A percentile compares a stretch with the other conserved stretches of the same genome.
phyloP scores from a whole-genome alignment of 108 stramenopile genomes.

The Nitzschia palea region DNA sequence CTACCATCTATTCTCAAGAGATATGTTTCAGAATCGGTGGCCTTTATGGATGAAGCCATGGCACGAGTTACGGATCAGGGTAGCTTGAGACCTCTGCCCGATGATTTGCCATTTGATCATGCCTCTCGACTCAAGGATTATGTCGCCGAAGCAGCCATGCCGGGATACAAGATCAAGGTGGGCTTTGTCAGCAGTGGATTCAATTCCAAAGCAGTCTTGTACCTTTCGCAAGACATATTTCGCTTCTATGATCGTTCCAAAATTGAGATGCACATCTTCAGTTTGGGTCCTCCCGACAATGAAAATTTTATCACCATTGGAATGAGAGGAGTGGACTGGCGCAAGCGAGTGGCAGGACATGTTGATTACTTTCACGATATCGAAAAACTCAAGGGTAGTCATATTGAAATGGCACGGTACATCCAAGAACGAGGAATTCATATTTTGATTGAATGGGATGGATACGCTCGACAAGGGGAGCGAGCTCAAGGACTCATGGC shows the following conservation, averaged over 20 bases:
- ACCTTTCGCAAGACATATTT: slow-evolving; percentile 84
- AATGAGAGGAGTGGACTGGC: slow-evolving; percentile 88
- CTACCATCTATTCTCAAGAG: slow-evolving; percentile 64
- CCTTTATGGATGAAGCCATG: slow-evolving; percentile 72
- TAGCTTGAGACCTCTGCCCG: slow-evolving; percentile 40
- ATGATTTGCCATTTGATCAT: slow-evolving; percentile 65
- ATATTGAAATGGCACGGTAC: slow-evolving; percentile 68
- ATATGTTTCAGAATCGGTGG: slow-evolving; percentile 70
- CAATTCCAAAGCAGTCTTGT: slow-evolving; percentile 87
- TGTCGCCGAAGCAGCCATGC: slow-evolving; percentile 29
- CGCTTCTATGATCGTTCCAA: slow-evolving; percentile 73
- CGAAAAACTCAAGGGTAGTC: slow-evolving; percentile 49
- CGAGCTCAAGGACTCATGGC: slow-evolving; percentile 81
- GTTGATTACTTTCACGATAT: slow-evolving; percentile 83
- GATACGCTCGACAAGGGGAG: slow-evolving; percentile 83
- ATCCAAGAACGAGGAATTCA: slow-evolving; percentile 73
- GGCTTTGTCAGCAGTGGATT: slow-evolving; percentile 81
- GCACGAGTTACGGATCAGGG: slow-evolving; percentile 41
- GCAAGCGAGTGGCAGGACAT: slow-evolving; percentile 64
- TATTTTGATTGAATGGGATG: slow-evolving; percentile 87
- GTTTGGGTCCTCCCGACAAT: slow-evolving; percentile 67
- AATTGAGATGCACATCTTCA: slow-evolving; percentile 84
- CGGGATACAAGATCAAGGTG: slow-evolving; percentile 45
- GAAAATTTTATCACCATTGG: slow-evolving; percentile 63
- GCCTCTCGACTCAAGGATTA: slow-evolving; percentile 41